phyloP scores from a whole-genome alignment of 1,139 yeast genomes.

The Spathaspora sp. region DNA sequence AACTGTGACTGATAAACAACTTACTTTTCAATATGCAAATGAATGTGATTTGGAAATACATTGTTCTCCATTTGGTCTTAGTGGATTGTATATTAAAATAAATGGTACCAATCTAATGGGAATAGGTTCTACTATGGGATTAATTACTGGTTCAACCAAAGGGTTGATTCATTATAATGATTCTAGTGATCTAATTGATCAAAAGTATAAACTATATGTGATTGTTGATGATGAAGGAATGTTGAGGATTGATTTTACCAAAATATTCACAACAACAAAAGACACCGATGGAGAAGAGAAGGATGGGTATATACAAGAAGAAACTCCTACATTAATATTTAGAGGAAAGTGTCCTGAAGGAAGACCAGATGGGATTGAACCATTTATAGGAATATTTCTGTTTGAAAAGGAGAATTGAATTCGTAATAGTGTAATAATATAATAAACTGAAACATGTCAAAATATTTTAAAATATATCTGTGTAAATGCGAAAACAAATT shows the following conservation, averaged over 20 bases:
- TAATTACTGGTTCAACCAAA: constrained; percentile 51
- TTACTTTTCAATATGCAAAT: constrained; percentile 47
- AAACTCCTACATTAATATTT: constrained; percentile 48
- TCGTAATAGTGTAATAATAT: constrained; percentile 6
- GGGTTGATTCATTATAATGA: constrained; percentile 55
- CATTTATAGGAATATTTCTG: constrained; percentile 56
- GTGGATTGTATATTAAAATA: constrained; percentile 53
- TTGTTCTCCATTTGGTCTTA: constrained; percentile 60
- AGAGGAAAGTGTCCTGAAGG: constrained; percentile 57
- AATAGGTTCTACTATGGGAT: constrained; percentile 59
- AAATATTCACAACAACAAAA: constrained; percentile 33
- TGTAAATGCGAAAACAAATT: too few relatives aligned
- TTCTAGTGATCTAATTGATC: constrained; percentile 45
- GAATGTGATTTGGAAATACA: constrained; percentile 56
- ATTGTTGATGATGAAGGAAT: constrained; percentile 49
- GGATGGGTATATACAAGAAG: constrained; percentile 24
- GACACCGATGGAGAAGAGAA: constrained; percentile 12
- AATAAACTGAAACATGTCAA: too few relatives aligned
- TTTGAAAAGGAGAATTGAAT: constrained; percentile 42
- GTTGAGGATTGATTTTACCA: constrained; percentile 54
- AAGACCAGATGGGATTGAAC: constrained; percentile 52
- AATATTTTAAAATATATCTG: not conserved
- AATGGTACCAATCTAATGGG: constrained; percentile 55
- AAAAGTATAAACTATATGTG: constrained; percentile 54
- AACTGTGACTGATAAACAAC: constrained; percentile 16